phyloP scores from a whole-genome alignment of 1,139 yeast species.

The Pichia sp. region DNA sequence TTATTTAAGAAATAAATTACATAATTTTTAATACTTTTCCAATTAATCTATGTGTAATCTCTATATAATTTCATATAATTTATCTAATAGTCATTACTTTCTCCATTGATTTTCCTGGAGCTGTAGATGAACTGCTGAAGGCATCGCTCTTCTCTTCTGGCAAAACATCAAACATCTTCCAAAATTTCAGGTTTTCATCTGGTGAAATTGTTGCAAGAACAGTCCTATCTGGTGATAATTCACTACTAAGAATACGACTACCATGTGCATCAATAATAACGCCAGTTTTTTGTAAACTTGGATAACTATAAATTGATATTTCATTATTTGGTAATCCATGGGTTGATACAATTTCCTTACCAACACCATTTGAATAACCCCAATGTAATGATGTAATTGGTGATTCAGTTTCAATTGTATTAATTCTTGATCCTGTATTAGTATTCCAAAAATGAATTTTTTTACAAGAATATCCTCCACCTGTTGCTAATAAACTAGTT shows the following conservation, averaged over 20 bases:
- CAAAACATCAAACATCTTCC: slow-evolving; percentile 71
- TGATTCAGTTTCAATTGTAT: slow-evolving; percentile 85
- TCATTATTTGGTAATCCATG: slow-evolving; percentile 92
- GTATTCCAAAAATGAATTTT: slow-evolving; percentile 95
- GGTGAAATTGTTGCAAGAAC: slow-evolving; percentile 94
- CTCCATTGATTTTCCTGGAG: slow-evolving; percentile 22
- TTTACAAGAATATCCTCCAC: slow-evolving; percentile 92
- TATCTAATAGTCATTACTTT: slow-evolving; percentile 19
- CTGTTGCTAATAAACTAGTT: slow-evolving; percentile 77
- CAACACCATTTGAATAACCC: slow-evolving; percentile 71
- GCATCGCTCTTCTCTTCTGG: slow-evolving; percentile 28
- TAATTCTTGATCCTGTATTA: slow-evolving; percentile 79
- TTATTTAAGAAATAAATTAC: no score
- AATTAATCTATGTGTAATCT: not conserved
- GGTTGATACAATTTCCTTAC: slow-evolving; percentile 84
- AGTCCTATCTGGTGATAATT: slow-evolving; percentile 83
- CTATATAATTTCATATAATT: not conserved
- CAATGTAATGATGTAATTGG: slow-evolving; percentile 90
- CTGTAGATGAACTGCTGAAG: slow-evolving; percentile 11
- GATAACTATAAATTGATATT: slow-evolving; percentile 79
- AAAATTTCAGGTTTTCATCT: slow-evolving; percentile 93
- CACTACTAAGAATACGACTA: slow-evolving; percentile 76
- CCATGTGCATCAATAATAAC: slow-evolving; percentile 87
- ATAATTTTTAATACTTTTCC: not conserved
- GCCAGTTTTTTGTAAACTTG: slow-evolving; percentile 81